Base-by-base conservation (phyloP, 169 alveolate genomes). In the Blepharisma undulans region DNA sequence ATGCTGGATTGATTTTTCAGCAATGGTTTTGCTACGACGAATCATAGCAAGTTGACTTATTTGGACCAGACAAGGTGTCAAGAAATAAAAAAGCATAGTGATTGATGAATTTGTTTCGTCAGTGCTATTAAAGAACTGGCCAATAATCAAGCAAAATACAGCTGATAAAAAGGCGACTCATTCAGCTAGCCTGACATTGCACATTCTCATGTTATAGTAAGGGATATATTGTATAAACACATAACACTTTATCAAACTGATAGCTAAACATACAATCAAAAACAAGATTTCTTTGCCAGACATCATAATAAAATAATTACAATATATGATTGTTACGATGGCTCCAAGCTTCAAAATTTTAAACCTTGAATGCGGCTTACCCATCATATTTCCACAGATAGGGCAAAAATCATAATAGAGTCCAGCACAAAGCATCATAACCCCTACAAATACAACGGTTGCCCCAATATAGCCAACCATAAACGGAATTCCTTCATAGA, bases 291-390 rank as follows among this genome's bases (percentile, higher is more conserved):
- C 78, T 77, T 84, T 84, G 2, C 89, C 89, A 21, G 30, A 21
- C 8, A 30, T 59, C 27, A 21, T 59, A 4, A 84, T 84, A 60
- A 84, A 84, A 32, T 84, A 84, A 59, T 84, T 32, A 25, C 79
- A 84, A 5, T 21, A 36, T 1, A 84, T 59, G 29, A 84, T 59
- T 32, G 29, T 77, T n/a, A 60, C 22, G 36, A 32, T 32, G 12
- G 36, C 33, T 18, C 61, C 89, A 1, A 84, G 36, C 36, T 30
- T 84, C 10, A 84, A 84, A 22, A 84, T n/a, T 30, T 84, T 84
- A 84, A 84, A 84, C 78, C 89, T 33, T n/a, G 61, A 4, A 59
- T 84, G 89, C 34, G 89, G 89, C 36, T 84, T 84, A 14, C 61
- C 89, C 89, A 84, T 84, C 25, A 36, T 59, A 21, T 30, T 30